Evolutionary conservation across 495 filamentous ascomycete genomes (phyloP).

Genomic region (Hypoxylon fragiforme): DNA sequence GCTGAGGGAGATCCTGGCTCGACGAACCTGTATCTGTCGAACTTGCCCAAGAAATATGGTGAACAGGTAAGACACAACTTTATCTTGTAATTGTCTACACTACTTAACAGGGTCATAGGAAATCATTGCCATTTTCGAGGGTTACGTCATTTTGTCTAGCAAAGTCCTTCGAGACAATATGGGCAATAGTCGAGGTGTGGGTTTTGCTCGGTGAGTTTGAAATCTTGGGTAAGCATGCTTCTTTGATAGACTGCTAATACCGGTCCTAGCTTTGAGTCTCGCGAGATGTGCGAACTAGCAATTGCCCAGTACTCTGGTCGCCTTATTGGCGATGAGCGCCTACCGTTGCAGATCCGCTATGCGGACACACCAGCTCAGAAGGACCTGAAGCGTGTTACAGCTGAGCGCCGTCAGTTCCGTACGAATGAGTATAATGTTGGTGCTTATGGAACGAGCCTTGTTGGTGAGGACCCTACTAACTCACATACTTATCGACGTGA

Average conservation of each 20-base stretch:
- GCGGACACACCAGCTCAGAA: conserved; percentile 97
- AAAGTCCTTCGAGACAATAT: conserved; percentile 89
- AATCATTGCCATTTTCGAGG: conserved; percentile 75
- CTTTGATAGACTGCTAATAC: conserved; percentile 26
- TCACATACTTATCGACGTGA: conserved; percentile 32
- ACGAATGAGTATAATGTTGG: conserved; percentile 89
- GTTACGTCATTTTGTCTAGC: conserved; percentile 82
- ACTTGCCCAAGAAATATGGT: conserved; percentile 85
- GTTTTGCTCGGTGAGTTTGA: conserved; percentile 87
- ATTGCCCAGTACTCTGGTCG: conserved; percentile 80
- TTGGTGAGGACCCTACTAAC: conserved; percentile 51
- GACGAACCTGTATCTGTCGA: conserved; percentile 96
- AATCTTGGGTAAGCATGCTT: conserved; percentile 1
- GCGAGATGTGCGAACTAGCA: conserved; percentile 83
- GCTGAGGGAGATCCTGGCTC: conserved; percentile 81
- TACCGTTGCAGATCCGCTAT: conserved; percentile 89
- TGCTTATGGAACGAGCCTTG: conserved; percentile 58
- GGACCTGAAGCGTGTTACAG: conserved; percentile 89
- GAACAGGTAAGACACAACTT: conserved; percentile 66
- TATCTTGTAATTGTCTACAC: conserved; percentile 4
- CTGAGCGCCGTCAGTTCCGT: conserved; percentile 88
- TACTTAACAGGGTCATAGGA: conserved; percentile 51
- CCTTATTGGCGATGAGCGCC: conserved; percentile 68
- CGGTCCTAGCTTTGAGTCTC: conserved; percentile 73
- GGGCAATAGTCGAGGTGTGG: conserved; percentile 92